phyloP scores from a whole-genome alignment of 192 early-diverging fungal species.

The Piromyces finnis region DNA sequence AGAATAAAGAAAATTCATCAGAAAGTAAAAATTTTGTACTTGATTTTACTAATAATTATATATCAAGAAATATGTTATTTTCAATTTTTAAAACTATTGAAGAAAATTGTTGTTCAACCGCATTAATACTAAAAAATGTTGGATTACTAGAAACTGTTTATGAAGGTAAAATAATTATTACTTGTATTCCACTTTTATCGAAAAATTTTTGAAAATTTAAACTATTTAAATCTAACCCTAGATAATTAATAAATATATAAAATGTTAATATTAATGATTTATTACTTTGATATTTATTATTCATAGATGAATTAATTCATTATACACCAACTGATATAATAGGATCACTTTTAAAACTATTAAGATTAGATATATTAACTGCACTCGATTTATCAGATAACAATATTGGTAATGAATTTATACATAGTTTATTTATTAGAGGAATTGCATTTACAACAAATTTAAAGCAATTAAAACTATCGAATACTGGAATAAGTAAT shows the following conservation, averaged over 20 bases:
- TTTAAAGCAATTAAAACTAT: not conserved
- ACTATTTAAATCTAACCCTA: too few species aligned
- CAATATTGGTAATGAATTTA: not conserved
- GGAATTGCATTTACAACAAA: not conserved
- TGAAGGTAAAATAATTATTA: not conserved
- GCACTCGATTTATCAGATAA: not conserved
- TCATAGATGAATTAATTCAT: not conserved
- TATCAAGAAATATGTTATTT: not conserved
- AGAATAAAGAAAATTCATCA: not conserved
- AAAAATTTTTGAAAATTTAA: too few species aligned
- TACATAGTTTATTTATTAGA: not conserved
- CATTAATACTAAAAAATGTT: not conserved
- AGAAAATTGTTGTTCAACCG: not conserved
- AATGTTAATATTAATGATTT: too few species aligned
- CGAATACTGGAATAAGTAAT: not conserved
- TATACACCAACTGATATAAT: not conserved
- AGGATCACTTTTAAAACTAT: not conserved
- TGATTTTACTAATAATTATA: not conserved
- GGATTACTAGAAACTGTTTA: not conserved
- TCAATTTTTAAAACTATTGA: not conserved
- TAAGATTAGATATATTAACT: not conserved
- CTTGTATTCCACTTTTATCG: too few species aligned
- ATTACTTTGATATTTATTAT: too few species aligned
- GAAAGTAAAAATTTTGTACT: not conserved
- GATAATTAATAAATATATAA: too few species aligned